A percentile compares a stretch with the other conserved stretches of the same genome.
These are phyloP conservation scores for Plasmodium adleri DNA, from an alignment of 169 alveolate genomes.

Conservation along the genomic window DNA sequence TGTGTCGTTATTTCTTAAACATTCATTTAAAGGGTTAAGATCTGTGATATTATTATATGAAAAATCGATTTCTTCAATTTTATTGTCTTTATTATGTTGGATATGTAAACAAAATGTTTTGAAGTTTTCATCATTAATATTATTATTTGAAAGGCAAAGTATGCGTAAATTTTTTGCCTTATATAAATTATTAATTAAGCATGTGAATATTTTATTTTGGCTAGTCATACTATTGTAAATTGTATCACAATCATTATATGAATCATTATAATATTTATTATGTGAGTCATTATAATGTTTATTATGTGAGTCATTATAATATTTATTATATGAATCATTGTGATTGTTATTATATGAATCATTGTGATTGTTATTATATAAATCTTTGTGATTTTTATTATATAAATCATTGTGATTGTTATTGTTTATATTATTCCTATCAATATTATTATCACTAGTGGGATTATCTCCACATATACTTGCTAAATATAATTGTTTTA, in stretches of 20 bases:
- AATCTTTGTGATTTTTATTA: too few relatives aligned
- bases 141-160: slow-evolving; percentile 37
- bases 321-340: too few relatives aligned
- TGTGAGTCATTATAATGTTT: too few relatives aligned
- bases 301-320: too few relatives aligned
- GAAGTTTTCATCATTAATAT: slow-evolving; percentile 26
- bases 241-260: too few relatives aligned
- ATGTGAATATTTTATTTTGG: slow-evolving; percentile 1
- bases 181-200: not conserved
- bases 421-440: too few relatives aligned
- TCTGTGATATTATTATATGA: slow-evolving; percentile 29
- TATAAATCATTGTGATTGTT: too few relatives aligned
- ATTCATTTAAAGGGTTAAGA: slow-evolving; percentile 19
- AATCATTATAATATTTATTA: too few relatives aligned
- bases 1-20: slow-evolving; percentile 31
- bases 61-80: slow-evolving; percentile 33
- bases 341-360: too few relatives aligned
- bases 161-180: slow-evolving; percentile 14
- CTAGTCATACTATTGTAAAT: too few relatives aligned
- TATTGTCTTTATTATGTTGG: slow-evolving; percentile 29
- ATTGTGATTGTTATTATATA: too few relatives aligned
- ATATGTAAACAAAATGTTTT: slow-evolving; percentile 11
- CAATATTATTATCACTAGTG: not conserved
- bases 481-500: slow-evolving; percentile 43
- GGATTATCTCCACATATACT: slow-evolving; percentile 10